These are phyloP conservation scores for Suillus subluteus DNA, from an alignment of 768 basidiomycete genomes.

Conservation along the genomic window DNA sequence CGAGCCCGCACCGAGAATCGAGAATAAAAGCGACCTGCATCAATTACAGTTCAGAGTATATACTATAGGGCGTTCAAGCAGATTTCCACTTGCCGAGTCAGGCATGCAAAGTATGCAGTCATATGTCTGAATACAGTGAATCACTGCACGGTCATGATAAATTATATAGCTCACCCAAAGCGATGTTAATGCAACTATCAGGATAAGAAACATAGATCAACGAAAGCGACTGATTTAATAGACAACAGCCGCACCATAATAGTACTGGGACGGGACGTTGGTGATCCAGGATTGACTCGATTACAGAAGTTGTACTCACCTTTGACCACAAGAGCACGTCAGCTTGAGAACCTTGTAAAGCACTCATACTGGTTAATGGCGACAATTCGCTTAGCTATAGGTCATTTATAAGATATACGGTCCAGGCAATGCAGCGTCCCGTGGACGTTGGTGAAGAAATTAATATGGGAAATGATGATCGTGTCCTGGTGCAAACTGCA, in stretches of 20 bases:
- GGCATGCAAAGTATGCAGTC: neutral
- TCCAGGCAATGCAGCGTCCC: neutral
- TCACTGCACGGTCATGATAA: neutral
- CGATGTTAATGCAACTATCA: neutral
- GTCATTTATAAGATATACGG: neutral
- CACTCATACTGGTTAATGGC: neutral
- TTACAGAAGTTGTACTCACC: neutral
- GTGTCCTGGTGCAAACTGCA: neutral
- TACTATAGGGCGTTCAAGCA: neutral
- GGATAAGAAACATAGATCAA: neutral
- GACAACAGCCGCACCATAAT: neutral
- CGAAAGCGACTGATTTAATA: neutral
- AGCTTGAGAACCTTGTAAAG: neutral
- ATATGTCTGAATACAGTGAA: neutral
- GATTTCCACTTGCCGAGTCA: neutral
- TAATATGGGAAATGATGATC: neutral
- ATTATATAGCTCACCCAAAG: slow-evolving; percentile 1
- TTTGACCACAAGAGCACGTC: neutral
- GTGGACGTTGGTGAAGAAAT: neutral
- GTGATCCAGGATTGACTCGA: neutral
- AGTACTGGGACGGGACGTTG: neutral
- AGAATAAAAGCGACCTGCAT: neutral
- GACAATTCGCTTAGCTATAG: neutral
- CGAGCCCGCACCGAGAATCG: neutral
- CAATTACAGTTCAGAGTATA: neutral